Percentiles rank a stretch among this genome's conserved stretches.
phyloP scores from a whole-genome alignment of 2,329 filamentous ascomycete genomes.

The Tolypocladium tundrense region DNA sequence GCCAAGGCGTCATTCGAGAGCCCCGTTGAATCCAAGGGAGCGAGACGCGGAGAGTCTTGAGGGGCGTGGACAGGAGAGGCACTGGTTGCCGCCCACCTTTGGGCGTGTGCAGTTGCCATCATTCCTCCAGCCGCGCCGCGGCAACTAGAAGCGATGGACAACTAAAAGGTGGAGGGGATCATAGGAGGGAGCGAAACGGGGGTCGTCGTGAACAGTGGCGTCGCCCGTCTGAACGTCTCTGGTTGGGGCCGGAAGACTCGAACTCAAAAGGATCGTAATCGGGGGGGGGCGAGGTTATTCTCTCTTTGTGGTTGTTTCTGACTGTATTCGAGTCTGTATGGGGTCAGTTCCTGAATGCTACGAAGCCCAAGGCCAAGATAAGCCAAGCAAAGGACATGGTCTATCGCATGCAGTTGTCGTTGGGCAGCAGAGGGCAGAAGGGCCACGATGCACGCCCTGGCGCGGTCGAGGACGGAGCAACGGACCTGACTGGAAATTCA shows the following conservation, averaged over 20 bases:
- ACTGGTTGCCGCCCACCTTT: conserved; percentile 23
- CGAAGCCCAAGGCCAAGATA: background rate
- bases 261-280: background rate
- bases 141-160: conserved; percentile 32
- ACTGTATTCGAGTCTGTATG: background rate
- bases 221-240: background rate
- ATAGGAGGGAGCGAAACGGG: conserved; percentile 21
- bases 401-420: background rate
- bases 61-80: conserved; percentile 15
- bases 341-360: background rate
- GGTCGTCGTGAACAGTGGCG: background rate
- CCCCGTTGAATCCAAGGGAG: conserved; percentile 8
- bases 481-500: conserved; percentile 10
- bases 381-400: background rate
- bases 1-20: background rate
- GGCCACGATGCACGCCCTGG: background rate
- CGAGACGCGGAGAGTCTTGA: conserved; percentile 13
- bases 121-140: conserved; percentile 36
- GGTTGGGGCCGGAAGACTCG: background rate
- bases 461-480: conserved; percentile 8
- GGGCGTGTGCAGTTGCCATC: conserved; percentile 31
- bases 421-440: background rate
- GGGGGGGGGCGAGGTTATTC: background rate
- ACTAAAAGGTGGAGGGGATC: conserved; percentile 25
- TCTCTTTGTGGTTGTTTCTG: background rate